These are phyloP conservation scores for Asterophora parasitica DNA, from an alignment of 768 basidiomycete species.

Conservation along the genomic window DNA sequence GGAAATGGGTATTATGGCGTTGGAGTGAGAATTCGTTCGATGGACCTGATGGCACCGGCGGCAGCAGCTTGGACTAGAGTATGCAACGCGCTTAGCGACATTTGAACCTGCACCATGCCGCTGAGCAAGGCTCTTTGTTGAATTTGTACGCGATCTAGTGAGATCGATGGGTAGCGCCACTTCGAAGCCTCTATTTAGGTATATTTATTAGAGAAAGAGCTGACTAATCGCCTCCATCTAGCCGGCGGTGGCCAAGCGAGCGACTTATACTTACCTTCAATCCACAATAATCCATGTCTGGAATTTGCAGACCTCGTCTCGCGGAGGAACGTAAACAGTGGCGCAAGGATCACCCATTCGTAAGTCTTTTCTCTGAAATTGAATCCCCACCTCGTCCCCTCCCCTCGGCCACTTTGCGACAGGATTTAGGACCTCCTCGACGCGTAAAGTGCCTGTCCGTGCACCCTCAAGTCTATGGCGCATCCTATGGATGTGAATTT, in stretches of 20 bases:
- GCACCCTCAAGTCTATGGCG: not conserved
- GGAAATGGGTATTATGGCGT: too few species aligned
- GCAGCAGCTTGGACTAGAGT: too few species aligned
- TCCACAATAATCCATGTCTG: slow-evolving; percentile 55
- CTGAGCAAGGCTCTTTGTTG: too few species aligned
- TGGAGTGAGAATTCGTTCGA: too few species aligned
- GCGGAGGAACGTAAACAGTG: slow-evolving; percentile 98
- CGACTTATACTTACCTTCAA: not conserved
- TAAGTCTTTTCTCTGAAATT: slow-evolving; percentile 38
- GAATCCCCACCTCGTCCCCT: not conserved
- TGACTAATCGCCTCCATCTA: slow-evolving; percentile 1
- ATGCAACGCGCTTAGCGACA: too few species aligned
- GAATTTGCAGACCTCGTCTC: slow-evolving; percentile 88
- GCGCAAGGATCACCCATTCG: slow-evolving; percentile 98
- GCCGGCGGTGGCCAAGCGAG: not conserved
- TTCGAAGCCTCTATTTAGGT: not conserved
- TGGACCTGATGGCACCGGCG: too few species aligned
- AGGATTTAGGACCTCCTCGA: not conserved
- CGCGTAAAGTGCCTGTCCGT: slow-evolving; percentile 6
- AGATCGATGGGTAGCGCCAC: too few species aligned
- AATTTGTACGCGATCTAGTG: too few species aligned
- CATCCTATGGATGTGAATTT: slow-evolving; percentile 3
- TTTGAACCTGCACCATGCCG: too few species aligned
- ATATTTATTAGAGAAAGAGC: not conserved
- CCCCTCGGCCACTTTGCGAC: not conserved